Evolutionary conservation across 2,329 filamentous ascomycete species (phyloP).

Genomic region (Penicillium hesseltinei): DNA sequence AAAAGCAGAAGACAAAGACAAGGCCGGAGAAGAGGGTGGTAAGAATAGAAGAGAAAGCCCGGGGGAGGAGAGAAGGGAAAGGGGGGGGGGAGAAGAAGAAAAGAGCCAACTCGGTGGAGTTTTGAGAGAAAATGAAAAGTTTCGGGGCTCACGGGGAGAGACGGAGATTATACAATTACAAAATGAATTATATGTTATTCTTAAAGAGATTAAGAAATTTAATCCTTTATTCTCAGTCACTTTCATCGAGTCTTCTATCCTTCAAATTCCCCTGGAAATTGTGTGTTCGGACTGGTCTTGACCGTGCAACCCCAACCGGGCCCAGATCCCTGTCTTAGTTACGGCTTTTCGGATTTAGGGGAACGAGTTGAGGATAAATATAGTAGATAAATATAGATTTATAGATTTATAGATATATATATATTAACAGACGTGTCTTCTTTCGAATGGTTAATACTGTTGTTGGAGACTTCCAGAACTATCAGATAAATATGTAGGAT

Average conservation of each 20-base stretch:
- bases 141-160: constrained; percentile 19
- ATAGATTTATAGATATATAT: neutral
- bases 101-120: constrained; percentile 27
- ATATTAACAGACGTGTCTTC: too few species aligned
- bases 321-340: constrained; percentile 9
- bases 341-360: neutral
- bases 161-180: constrained; percentile 16
- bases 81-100: constrained; percentile 19
- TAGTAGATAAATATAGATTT: neutral
- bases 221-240: neutral
- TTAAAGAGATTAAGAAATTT: neutral
- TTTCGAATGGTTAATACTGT: neutral
- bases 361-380: neutral
- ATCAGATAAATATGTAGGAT: neutral
- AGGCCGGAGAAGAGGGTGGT: constrained; percentile 29
- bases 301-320: constrained; percentile 13
- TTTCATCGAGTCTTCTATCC: neutral
- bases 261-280: constrained; percentile 12
- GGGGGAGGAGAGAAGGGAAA: constrained; percentile 15
- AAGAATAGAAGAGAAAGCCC: constrained; percentile 28
- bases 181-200: neutral
- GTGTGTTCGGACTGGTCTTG: constrained; percentile 11
- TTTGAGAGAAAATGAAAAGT: constrained; percentile 22
- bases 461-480: neutral
- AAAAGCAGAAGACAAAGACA: constrained; percentile 31